A percentile compares a stretch with the other conserved stretches of the same genome.
These are phyloP conservation scores for Hansfordia pulvinata DNA, from an alignment of 2,329 filamentous ascomycete species.

Conservation along the genomic window DNA sequence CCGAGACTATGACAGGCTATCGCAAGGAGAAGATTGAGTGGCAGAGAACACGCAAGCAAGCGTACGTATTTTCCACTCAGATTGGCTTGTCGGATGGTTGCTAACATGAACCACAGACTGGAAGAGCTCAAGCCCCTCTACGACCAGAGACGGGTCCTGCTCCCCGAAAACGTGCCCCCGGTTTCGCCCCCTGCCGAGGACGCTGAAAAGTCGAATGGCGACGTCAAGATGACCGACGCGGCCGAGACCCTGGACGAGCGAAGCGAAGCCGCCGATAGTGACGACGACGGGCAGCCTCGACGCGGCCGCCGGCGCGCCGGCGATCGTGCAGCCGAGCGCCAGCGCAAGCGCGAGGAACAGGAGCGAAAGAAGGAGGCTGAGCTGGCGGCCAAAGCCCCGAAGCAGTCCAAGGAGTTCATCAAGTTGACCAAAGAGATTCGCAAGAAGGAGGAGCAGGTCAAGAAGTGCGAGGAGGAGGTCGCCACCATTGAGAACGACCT, in stretches of 20 bases:
- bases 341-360: conserved; percentile 65
- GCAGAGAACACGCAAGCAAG: conserved; percentile 62
- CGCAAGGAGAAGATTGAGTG: conserved; percentile 92
- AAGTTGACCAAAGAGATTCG: conserved; percentile 82
- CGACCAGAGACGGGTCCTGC: conserved; percentile 57
- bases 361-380: conserved; percentile 55
- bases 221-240: conserved; percentile 46
- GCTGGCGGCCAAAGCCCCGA: conserved; percentile 51
- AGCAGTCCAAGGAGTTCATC: conserved; percentile 78
- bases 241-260: conserved; percentile 49
- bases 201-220: conserved; percentile 33
- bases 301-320: conserved; percentile 44
- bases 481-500: conserved; percentile 79
- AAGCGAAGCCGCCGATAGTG: conserved; percentile 53
- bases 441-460: conserved; percentile 69
- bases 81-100: not conserved
- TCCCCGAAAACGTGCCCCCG: conserved; percentile 58
- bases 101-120: conserved; percentile 31
- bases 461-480: conserved; percentile 75
- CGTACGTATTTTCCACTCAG: conserved; percentile 28
- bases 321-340: conserved; percentile 58
- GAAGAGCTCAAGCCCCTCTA: conserved; percentile 60
- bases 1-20: conserved; percentile 85
- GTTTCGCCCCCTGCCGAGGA: conserved; percentile 39
- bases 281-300: conserved; percentile 47